Conservation (phyloP, 2,329 filamentous ascomycete genomes). For the Penicillium sp. region DNA sequence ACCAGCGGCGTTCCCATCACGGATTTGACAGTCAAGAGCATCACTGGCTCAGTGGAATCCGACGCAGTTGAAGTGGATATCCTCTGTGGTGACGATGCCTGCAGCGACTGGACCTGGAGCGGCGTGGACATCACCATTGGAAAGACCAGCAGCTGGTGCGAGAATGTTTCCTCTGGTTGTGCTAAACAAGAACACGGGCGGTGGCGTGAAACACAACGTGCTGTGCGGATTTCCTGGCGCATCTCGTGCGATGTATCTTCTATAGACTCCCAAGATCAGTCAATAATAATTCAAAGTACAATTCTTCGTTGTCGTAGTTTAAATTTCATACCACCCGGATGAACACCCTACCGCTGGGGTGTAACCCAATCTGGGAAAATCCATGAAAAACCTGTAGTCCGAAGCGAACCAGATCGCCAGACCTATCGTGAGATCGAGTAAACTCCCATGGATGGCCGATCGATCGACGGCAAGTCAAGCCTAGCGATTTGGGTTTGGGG, state of each 20-base stretch:
- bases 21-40: conserved; percentile 36
- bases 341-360: background rate
- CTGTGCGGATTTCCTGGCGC: background rate
- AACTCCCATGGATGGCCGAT: background rate
- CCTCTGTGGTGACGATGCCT: conserved; percentile 60
- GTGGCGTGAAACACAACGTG: background rate
- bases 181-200: conserved; percentile 29
- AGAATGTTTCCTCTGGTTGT: conserved; percentile 50
- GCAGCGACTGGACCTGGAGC: conserved; percentile 61
- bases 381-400: background rate
- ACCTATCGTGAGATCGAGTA: background rate
- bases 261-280: too few species aligned
- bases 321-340: too few species aligned
- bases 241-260: too few species aligned
- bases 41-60: conserved; percentile 45
- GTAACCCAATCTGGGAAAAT: too few species aligned
- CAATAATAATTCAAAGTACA: too few species aligned
- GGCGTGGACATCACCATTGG: conserved; percentile 60
- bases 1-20: conserved; percentile 50
- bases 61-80: conserved; percentile 57
- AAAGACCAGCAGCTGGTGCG: conserved; percentile 50
- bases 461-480: conserved; percentile 1
- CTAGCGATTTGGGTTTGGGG: conserved; percentile 5
- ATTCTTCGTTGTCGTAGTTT: background rate
- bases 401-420: background rate